Percentiles rank a stretch among this genome's conserved stretches.
phyloP scores from a whole-genome alignment of 179 eudicot genomes.

The Nepenthes alata region DNA sequence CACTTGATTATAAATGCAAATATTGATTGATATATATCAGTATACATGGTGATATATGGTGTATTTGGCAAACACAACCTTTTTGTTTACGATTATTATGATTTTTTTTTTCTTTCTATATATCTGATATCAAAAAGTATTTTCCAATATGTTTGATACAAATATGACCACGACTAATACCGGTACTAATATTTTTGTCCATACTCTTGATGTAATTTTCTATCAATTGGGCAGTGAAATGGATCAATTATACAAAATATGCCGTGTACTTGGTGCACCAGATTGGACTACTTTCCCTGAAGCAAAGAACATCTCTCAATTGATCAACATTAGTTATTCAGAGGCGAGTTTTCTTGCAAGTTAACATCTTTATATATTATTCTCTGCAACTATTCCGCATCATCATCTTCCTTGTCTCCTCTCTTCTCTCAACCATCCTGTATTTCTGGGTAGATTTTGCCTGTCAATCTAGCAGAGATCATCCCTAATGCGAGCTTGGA shows the following conservation, averaged over 20 bases:
- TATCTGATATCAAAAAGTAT: too few relatives aligned
- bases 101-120: too few relatives aligned
- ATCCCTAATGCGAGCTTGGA: constrained; percentile 79
- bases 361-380: neutral
- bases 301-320: constrained; percentile 44
- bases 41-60: too few relatives aligned
- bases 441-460: constrained; percentile 36
- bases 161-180: too few relatives aligned
- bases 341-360: constrained; percentile 30
- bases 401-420: neutral
- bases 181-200: too few relatives aligned
- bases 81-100: too few relatives aligned
- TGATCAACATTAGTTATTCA: constrained; percentile 47
- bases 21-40: too few relatives aligned
- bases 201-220: neutral
- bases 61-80: too few relatives aligned
- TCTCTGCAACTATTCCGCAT: neutral
- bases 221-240: constrained; percentile 54
- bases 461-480: constrained; percentile 54
- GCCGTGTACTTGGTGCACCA: constrained; percentile 82
- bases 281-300: constrained; percentile 58
- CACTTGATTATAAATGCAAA: too few relatives aligned
- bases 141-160: too few relatives aligned
- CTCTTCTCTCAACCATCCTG: neutral
- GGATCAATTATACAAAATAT: constrained; percentile 87